Conservation (phyloP, 1,139 yeast genomes). For the Pichia inconspicua region DNA sequence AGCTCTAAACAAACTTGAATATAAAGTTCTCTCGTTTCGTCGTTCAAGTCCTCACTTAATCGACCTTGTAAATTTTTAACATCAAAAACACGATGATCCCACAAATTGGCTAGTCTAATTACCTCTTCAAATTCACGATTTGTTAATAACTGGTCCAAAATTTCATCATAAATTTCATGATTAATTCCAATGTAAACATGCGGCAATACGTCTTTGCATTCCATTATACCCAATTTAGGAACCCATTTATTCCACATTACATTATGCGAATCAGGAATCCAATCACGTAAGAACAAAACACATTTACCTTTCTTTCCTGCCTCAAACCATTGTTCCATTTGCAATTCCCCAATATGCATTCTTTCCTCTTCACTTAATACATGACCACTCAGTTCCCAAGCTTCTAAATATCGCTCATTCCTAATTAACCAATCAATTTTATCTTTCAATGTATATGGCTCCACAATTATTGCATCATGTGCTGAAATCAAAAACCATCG, state of each 20-base stretch:
- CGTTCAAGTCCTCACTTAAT: conserved; percentile 23
- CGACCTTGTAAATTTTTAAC: conserved; percentile 37
- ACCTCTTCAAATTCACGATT: conserved; percentile 32
- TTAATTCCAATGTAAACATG: conserved; percentile 27
- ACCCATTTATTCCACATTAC: conserved; percentile 68
- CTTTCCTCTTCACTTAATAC: conserved; percentile 45
- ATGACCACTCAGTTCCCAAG: conserved; percentile 69
- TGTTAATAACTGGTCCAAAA: conserved; percentile 45
- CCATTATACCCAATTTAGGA: conserved; percentile 40
- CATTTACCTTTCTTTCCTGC: conserved; percentile 52
- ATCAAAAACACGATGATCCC: conserved; percentile 58
- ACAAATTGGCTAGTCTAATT: conserved; percentile 36
- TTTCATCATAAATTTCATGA: conserved; percentile 39
- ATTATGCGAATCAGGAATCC: conserved; percentile 32
- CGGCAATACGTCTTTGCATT: conserved; percentile 51
- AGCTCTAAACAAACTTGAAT: conserved; percentile 51
- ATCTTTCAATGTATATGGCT: conserved; percentile 60
- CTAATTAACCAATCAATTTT: conserved; percentile 66
- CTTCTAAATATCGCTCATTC: conserved; percentile 47
- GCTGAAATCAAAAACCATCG: conserved; percentile 69
- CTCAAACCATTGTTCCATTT: conserved; percentile 50
- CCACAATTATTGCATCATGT: conserved; percentile 66
- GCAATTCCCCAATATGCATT: conserved; percentile 52
- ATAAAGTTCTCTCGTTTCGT: conserved; percentile 36
- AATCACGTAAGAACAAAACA: conserved; percentile 38